Evolutionary conservation across 306 rosid species (phyloP).

Genomic region (Cicer cuneatum): DNA sequence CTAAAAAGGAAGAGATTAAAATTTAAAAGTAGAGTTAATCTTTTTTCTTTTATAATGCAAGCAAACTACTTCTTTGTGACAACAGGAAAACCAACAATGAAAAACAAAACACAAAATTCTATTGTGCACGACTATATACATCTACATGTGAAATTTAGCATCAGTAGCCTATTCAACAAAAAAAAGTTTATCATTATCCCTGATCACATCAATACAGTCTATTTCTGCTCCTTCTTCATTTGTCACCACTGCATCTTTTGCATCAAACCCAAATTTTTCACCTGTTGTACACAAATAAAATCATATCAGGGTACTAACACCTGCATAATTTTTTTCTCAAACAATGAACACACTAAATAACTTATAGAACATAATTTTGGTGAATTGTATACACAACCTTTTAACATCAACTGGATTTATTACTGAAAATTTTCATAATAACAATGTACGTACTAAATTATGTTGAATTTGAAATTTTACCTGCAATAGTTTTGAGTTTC

Average conservation of each 20-base stretch:
- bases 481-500: slow-evolving; percentile 76
- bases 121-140: slow-evolving; percentile 13
- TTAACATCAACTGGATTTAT: neutral
- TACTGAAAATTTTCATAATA: neutral
- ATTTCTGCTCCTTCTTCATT: slow-evolving; percentile 84
- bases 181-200: slow-evolving; percentile 85
- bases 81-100: neutral
- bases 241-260: slow-evolving; percentile 54
- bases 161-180: slow-evolving; percentile 49
- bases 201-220: slow-evolving; percentile 74
- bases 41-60: neutral
- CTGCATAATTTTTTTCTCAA: slow-evolving; percentile 17
- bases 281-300: slow-evolving; percentile 54
- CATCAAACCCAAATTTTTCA: slow-evolving; percentile 69
- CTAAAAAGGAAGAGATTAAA: too few species aligned
- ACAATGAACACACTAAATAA: neutral
- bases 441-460: neutral
- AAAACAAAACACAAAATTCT: neutral
- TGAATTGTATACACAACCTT: neutral
- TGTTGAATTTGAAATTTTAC: slow-evolving; percentile 48
- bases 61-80: slow-evolving; percentile 5
- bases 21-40: too few species aligned
- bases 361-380: neutral
- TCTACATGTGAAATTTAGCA: slow-evolving; percentile 39
- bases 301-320: neutral